A percentile compares a stretch with the other conserved stretches of the same genome.
These are phyloP conservation scores for Cystobasidium ongulense DNA, from an alignment of 768 basidiomycete genomes.

Conservation along the genomic window DNA sequence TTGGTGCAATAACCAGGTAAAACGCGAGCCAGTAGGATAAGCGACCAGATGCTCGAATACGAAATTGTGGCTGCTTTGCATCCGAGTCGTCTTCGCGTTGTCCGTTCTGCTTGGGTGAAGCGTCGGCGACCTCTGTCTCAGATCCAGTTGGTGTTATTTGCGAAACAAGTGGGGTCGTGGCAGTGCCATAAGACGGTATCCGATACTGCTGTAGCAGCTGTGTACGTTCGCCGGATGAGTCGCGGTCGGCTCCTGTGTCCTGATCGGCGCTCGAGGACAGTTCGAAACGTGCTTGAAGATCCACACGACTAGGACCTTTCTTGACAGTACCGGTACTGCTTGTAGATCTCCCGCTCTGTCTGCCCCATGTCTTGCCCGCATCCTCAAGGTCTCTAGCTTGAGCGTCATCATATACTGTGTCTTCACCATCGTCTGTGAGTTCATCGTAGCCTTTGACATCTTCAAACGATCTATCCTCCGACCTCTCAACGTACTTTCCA, in stretches of 20 bases:
- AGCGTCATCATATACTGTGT: slow-evolving; percentile 45
- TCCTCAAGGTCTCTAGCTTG: slow-evolving; percentile 31
- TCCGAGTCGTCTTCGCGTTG: neutral
- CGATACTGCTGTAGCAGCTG: neutral
- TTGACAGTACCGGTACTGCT: slow-evolving; percentile 12
- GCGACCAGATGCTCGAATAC: slow-evolving; percentile 40
- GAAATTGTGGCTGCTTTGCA: slow-evolving; percentile 27
- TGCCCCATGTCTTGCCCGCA: neutral
- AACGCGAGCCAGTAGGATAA: slow-evolving; percentile 67
- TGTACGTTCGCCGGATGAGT: neutral
- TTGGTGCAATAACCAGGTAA: slow-evolving; percentile 69
- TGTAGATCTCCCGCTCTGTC: neutral
- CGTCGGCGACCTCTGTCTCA: slow-evolving; percentile 30
- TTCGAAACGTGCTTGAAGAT: neutral
- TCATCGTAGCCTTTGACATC: slow-evolving; percentile 44
- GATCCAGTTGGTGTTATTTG: slow-evolving; percentile 28
- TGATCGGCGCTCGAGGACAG: neutral
- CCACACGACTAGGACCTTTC: neutral
- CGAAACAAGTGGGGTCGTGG: neutral
- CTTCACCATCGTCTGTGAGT: slow-evolving; percentile 46
- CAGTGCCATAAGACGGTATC: neutral
- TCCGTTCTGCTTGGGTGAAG: neutral
- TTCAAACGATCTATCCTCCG: slow-evolving; percentile 45
- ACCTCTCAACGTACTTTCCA: slow-evolving; percentile 90
- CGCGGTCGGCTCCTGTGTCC: neutral